Base-by-base conservation (phyloP, 2,329 filamentous ascomycete species). In the Pseudofabraea citricarpa region DNA sequence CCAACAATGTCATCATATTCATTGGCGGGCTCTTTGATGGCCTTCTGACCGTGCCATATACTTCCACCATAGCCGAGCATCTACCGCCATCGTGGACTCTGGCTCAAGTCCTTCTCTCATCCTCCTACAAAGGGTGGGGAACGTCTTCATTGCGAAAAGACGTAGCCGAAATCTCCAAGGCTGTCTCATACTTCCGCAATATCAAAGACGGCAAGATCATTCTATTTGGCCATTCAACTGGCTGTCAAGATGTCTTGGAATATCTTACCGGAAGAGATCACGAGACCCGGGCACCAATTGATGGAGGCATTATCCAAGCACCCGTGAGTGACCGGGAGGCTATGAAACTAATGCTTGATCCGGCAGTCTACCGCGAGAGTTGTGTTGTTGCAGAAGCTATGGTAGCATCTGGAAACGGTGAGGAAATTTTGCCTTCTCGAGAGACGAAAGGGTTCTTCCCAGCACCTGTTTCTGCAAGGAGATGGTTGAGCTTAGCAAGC, bases 161-260 rank as follows among this genome's bases (percentile, higher is more conserved):
- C 53, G 74, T 67, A 2, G 51, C 60, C 19, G 74, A 80, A 47
- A 50, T 78, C 19, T 68, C 63, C 3, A 58, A 68, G 45, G 71
- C 71, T 47, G 69, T 79, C 0, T 36, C 56, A 2, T 76, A 77
- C 48, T 72, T 78, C 54, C 62, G 63, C 6, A 43, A 45, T n/a
- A 50, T 57, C 7, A 68, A 68, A 1, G 57, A 56, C 4, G 69
- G 67, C 1, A 81, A 79, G 42, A 61, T 86, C n/a, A 76, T 83
- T 20, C 60, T 86, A 12, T 81, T 87, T 76, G 83, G 83, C 2
- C 81, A 85, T 53, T 82, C 77, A 2, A 87, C 83, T 0, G 83
- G 83, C 0, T 84, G 77, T 53, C 83, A 87, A 60, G 82, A 85
- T 57, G 71, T 79, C 10, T 73, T 86, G 64, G 76, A 84, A 53